Evolutionary conservation across 768 basidiomycete genomes (phyloP), one percentile per base, ranked within the genome.

Genomic region (Lentinula guzmanii): DNA sequence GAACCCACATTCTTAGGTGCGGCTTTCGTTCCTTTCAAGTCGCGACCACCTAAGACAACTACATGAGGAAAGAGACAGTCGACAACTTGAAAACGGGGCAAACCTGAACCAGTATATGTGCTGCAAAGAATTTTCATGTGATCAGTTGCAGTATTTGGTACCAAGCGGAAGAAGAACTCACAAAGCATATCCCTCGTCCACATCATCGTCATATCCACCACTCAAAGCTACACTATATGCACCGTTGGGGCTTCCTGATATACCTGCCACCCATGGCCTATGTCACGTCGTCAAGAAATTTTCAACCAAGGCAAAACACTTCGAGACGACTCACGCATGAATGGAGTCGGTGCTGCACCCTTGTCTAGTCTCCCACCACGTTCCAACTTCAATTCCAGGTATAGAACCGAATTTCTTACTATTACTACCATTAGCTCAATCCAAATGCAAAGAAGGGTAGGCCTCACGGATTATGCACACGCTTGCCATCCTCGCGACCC

Each of bases 181-280:
- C 91, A 93, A 93, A 11, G 81, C 89, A 63, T 92, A 87, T 58
- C 91, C 91, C 15, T 85, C 70, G 64, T 94, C 91, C 16, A 93
- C 82, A 65, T 93, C 92, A 59, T 93, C 92, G 35, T 90, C 88
- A 61, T 94, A 94, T 1, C 91, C 94, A 10, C 95, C 95, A 43
- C 91, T 93, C 3, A 96, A 81, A 2, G 90, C 93, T 13, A 97
- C 82, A 46, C 91, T 93, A 65, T 89, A 91, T 2, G 91, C 90
- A 2, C 95, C 94, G 5, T 86, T 63, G 0, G 74, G 74, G 2
- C 87, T 72, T 34, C 81, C 82, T 8, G 86, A 78, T 48, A 97
- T 95, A 0, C 95, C 95, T 39, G 83, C 89, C 5, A 96, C 93
- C 77, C 83, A 86, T 0, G 93, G 93, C 2, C 91, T 94, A 65